Base-by-base conservation (phyloP, 148 eudicot genomes). In the Diospyros kaki region DNA sequence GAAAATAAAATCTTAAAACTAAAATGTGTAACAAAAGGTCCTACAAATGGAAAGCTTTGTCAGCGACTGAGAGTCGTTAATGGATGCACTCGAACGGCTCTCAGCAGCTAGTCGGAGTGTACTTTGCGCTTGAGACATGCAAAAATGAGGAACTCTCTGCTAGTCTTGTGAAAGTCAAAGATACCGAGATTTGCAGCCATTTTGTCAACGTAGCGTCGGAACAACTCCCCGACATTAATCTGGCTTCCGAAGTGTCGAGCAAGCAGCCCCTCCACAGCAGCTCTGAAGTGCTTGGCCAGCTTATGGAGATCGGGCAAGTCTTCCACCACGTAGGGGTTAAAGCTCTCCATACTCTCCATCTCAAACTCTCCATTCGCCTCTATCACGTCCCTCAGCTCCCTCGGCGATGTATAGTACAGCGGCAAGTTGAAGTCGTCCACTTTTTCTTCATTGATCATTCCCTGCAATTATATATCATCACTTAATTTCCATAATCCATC, bases 391-490 rank as follows among this genome's bases (percentile, higher is more conserved):
- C 77, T 72, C 71, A 81, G 41, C 56, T 81, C 77, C 14, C 55
- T 13, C 13, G 74, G 77, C 18, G 77, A 74, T 9, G 85, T 75
- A 62, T 41, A 63, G 60, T 82, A 78, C 1, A 69, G 44, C 1
- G 81, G 85, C 64, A 82, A 53, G 79, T 82, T 82, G 74, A 82
- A 82, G 10, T 76, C 70, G 10, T 75, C 81, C 69, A 72, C 75
- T 64, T 78, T 56, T 55, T 78, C 85, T 75, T 82, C 79, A 10
- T 53, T 60, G 5, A 78, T 44, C 43, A 52, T 51, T 46, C 82
- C 85, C 81, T 82, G 76, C 39, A 66, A 66, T 46, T 10, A 46
- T 64, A 8, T 28, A 9, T 17, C 1, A 73, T 73, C 40, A 28
- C 51, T 15, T 17, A 4, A 67, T 39, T 0, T 43, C 10, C 15